Evolutionary conservation across 768 basidiomycete species (phyloP).

Genomic region (Russula griseocarnosa): DNA sequence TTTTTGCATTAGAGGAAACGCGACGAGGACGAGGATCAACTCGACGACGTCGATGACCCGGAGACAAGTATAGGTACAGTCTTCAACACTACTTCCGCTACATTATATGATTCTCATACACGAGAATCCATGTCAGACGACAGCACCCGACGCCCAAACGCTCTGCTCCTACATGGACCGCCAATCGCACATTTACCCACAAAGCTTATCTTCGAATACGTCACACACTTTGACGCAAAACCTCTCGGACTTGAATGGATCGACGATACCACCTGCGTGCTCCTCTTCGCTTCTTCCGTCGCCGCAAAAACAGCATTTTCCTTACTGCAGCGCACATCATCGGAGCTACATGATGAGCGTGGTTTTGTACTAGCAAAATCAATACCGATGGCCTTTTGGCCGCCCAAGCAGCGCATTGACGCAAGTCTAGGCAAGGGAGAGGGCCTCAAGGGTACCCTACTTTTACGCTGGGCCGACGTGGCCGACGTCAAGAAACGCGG

Average conservation of each 20-base stretch:
- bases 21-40: constrained; percentile 39
- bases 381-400: constrained; percentile 72
- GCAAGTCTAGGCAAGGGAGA: constrained; percentile 65
- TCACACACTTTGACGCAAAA: constrained; percentile 67
- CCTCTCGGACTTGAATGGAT: constrained; percentile 84
- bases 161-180: constrained; percentile 65
- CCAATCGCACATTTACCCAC: constrained; percentile 77
- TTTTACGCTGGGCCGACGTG: constrained; percentile 70
- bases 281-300: constrained; percentile 61
- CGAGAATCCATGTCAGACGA: constrained; percentile 33
- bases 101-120: background rate
- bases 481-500: constrained; percentile 78
- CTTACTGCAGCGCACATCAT: constrained; percentile 48
- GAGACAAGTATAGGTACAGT: constrained; percentile 29
- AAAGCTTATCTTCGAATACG: constrained; percentile 73
- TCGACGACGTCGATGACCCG: constrained; percentile 33
- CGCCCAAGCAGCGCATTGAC: constrained; percentile 72
- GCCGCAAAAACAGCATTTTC: constrained; percentile 52
- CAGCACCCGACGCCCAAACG: constrained; percentile 52
- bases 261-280: constrained; percentile 75
- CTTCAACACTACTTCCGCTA: constrained; percentile 4
- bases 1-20: constrained; percentile 44
- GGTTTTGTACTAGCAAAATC: constrained; percentile 62
- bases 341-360: constrained; percentile 49
- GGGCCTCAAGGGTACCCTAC: constrained; percentile 60